Base-by-base conservation (phyloP, 2,329 filamentous ascomycete genomes). In the Exophiala mesophila region DNA sequence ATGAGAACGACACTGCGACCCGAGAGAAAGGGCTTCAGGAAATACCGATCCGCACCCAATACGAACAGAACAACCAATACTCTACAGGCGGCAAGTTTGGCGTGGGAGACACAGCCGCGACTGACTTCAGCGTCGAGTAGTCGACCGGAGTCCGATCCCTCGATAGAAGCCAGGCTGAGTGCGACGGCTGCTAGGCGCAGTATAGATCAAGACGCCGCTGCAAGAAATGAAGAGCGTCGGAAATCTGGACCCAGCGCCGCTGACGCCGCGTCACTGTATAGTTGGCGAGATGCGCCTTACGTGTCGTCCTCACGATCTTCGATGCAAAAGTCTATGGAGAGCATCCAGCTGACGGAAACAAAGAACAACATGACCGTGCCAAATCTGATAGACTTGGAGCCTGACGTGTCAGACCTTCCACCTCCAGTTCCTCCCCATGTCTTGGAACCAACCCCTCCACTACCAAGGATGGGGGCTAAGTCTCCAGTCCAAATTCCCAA, bases 61-160 rank as follows among this genome's bases (percentile, higher is more conserved):
- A 63, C 67, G 39, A 68, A 62, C 35, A 65, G 68, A 21, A 71
- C 70, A n/a, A 69, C 73, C 26, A 73, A 75, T 44, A 77, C 78
- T 15, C 76, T 78, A 13, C 78, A 76, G 54, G 79, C 79, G 3
- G 79, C 79, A 2, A 77, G 77, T 3, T 68, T 80, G 45, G 78
- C 78, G n/a, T 83, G 78, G 77, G 54, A 68, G 48, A 59, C 45
- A 6, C 44, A 47, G 19, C 65, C 56, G 57, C 41, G 41, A n/a
- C 39, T 30, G 30, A 26, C 23, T 7, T 48, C 32, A 10, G 44
- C 44, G 9, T 31, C 43, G 6, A 36, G 19, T 31, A 34, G 28
- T 12, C 41, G 53, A 35, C 49, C 49, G 12, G 49, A 51, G 7
- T 47, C 42, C 15, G 54, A 55, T 33, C 48, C 52, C 9, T 52